phyloP scores from a whole-genome alignment of 441 rosid species.

The Adansonia grandidieri region DNA sequence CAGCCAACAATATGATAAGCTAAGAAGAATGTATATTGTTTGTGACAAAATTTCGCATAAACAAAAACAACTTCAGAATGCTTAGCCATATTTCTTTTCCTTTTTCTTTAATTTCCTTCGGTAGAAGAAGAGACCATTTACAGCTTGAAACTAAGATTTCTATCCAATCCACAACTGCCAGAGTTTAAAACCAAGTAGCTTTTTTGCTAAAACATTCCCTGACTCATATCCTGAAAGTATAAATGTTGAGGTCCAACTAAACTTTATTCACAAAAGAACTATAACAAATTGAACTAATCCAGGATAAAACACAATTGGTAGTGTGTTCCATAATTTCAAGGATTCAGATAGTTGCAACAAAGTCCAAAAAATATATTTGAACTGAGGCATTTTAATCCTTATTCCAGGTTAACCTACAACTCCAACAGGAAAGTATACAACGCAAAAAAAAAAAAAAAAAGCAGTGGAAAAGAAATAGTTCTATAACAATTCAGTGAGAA shows the following conservation, averaged over 20 bases:
- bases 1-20: constrained; percentile 17
- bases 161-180: not conserved
- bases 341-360: not conserved
- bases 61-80: not conserved
- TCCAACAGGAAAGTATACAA: not conserved
- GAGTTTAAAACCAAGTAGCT: not conserved
- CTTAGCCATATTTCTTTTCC: not conserved
- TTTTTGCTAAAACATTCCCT: not conserved
- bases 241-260: not conserved
- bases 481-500: not conserved
- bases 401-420: not conserved
- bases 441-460: not conserved
- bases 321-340: not conserved
- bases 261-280: not conserved
- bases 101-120: not conserved
- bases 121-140: not conserved
- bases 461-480: not conserved
- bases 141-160: not conserved
- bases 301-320: not conserved
- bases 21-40: not conserved
- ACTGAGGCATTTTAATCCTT: not conserved
- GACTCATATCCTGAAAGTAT: not conserved
- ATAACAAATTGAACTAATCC: not conserved
- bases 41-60: not conserved
- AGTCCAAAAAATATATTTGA: not conserved